Conservation (phyloP, 208 protist species). For the Acanthamoeba castellanii region DNA sequence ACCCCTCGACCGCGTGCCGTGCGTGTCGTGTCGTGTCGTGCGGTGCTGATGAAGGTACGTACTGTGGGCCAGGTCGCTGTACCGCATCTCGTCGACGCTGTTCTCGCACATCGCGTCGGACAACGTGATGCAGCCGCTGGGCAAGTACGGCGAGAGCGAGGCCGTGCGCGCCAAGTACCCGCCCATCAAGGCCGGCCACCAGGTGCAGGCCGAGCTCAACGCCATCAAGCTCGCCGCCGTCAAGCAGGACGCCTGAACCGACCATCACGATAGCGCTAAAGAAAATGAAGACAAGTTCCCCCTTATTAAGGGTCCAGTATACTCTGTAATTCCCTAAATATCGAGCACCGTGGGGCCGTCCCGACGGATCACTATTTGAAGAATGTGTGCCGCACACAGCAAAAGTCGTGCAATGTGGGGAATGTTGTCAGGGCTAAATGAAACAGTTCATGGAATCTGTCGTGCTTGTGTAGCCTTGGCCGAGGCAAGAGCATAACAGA, state of each 20-base stretch:
- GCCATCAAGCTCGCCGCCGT: conserved; percentile 68
- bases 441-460: no score
- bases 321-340: no score
- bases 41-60: not conserved
- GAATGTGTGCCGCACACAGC: no score
- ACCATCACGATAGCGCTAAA: no score
- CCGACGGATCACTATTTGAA: no score
- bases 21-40: not conserved
- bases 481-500: no score
- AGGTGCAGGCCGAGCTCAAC: conserved; percentile 70
- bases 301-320: no score
- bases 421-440: no score
- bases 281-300: no score
- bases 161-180: conserved; percentile 75
- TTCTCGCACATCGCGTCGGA: conserved; percentile 89
- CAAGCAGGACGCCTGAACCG: not conserved
- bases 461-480: no score
- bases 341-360: no score
- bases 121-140: conserved; percentile 74
- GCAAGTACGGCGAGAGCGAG: conserved; percentile 11
- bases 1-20: not conserved
- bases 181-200: conserved; percentile 76
- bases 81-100: conserved; percentile 90
- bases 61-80: conserved; percentile 76
- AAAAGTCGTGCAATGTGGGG: no score